Base-by-base conservation (phyloP, 345 rosid species). In the Euphorbia lathyris region DNA sequence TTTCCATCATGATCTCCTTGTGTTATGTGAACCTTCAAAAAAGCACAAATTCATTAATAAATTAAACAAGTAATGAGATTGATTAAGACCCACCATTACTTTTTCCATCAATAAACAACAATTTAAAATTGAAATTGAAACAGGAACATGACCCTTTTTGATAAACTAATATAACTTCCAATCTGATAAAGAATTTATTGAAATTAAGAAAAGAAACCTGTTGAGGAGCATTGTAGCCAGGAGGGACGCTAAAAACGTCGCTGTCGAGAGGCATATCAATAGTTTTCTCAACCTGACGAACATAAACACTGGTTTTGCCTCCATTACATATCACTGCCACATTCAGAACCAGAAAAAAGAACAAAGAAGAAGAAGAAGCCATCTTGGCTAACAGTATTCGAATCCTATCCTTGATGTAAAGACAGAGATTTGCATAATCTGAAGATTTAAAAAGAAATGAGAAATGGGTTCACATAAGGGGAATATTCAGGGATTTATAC, bases 1-100 rank as follows among this genome's bases (percentile, higher is more conserved):
- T 80, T 87, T 5, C 97, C 98, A 42, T 74, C 90, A 29, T 72
- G 85, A 83, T 94, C 96, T 69, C 97, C 98, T 88, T 89, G 98
- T 66, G 97, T 94, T 83, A 94, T 82, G 72, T 94, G 96, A 52
- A 93, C 96, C 86, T 86, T 25, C 72, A 9, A 40, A 63, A 56
- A 50, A 50, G 58, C 68, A 48, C 17, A 48, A 43, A 50, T 48
- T 19, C 3, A 61, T 47, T 47, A 77, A 68, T 43, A 8, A 32
- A 62, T 43, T 29, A 70, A 58, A 57, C 45, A 45, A 19, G 69
- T 63, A 34, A 22, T 7, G n/a, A 68, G n/a, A n/a, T n/a, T n/a
- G n/a, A n/a, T n/a, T n/a, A n/a, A n/a, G 63, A 68, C 42, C 61
- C 29, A 16, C 36, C 36, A 59, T 53, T 38, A 29, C 60, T 12